Base-by-base conservation (phyloP, 257 asterid genomes). In the Paulownia fortunei region DNA sequence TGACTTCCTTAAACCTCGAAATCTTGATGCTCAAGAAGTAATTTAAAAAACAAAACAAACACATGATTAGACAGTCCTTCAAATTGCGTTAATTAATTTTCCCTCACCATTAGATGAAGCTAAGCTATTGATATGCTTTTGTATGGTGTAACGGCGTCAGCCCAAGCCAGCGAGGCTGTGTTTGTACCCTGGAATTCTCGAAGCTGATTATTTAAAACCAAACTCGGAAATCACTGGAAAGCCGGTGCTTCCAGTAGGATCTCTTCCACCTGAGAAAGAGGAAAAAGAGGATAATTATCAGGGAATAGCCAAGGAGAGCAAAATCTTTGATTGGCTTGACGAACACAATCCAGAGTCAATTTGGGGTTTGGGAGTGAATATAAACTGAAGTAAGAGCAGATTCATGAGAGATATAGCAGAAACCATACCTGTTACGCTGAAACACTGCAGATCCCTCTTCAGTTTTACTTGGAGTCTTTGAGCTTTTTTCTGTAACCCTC, bases 321-420 rank as follows among this genome's bases (percentile, higher is more conserved):
- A 13, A 61, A 72, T 83, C 36, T 72, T 80, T 23, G 8, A 61
- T 1, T 83, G 87, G 87, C 70, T 83, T 11, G 60, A 80, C 21
- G 16, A 41, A 56, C 86, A 79, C 37, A 49, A 58, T 0, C 46
- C 46, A 0, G n/a, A 1, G 0, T 82, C 86, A n/a, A 69, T 82
- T 11, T 73, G 2, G 80, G 82, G n/a, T 74, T 78, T 68, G 82
- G 86, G 10, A 76, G 80, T 21, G 80, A 76, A 3, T 6, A 7
- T 0, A 76, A 76, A 37, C 68, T 76, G 2, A 34, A 16, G 4
- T 73, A 59, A 78, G 74, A 77, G 0, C 56, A 82, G 12, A 49
- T 73, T 10, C 41, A 82, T 37, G 86, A 78, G 64, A 77, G n/a
- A n/a, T n/a, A n/a, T n/a, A n/a, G n/a, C n/a, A n/a, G n/a, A n/a